phyloP scores from a whole-genome alignment of 2,329 filamentous ascomycete genomes.

The Stylonectria norvegica region DNA sequence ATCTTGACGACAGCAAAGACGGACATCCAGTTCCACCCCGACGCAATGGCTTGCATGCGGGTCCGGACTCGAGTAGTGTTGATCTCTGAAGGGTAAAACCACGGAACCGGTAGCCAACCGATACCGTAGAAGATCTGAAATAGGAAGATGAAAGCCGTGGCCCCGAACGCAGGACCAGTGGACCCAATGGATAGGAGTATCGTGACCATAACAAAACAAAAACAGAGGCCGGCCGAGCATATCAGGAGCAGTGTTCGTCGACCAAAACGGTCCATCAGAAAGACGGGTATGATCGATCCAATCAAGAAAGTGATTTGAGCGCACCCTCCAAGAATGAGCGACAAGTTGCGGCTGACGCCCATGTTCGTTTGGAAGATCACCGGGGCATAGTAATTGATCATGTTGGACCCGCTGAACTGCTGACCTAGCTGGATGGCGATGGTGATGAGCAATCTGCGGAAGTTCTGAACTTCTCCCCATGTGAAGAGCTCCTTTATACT shows the following conservation, averaged over 20 bases:
- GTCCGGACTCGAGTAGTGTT: conserved; percentile 39
- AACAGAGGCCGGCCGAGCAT: conserved; percentile 38
- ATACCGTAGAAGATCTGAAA: conserved; percentile 42
- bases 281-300: conserved; percentile 39
- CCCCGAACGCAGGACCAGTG: conserved; percentile 35
- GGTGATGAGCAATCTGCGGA: conserved; percentile 18
- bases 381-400: conserved; percentile 33
- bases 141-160: conserved; percentile 42
- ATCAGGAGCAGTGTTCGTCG: conserved; percentile 39
- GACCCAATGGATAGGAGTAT: conserved; percentile 36
- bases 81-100: conserved; percentile 41
- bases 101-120: conserved; percentile 41
- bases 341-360: conserved; percentile 42
- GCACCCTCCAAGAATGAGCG: conserved; percentile 50
- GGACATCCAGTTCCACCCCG: conserved; percentile 13
- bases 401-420: conserved; percentile 24
- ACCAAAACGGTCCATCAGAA: conserved; percentile 26
- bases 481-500: conserved; percentile 5
- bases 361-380: conserved; percentile 38
- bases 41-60: conserved; percentile 38
- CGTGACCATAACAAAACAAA: conserved; percentile 41
- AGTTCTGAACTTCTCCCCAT: conserved; percentile 7
- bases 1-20: conserved; percentile 8
- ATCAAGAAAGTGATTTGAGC: conserved; percentile 38
- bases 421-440: conserved; percentile 27